Conservation (phyloP, 2,329 filamentous ascomycete genomes). For the Achaetomium macrosporum region DNA sequence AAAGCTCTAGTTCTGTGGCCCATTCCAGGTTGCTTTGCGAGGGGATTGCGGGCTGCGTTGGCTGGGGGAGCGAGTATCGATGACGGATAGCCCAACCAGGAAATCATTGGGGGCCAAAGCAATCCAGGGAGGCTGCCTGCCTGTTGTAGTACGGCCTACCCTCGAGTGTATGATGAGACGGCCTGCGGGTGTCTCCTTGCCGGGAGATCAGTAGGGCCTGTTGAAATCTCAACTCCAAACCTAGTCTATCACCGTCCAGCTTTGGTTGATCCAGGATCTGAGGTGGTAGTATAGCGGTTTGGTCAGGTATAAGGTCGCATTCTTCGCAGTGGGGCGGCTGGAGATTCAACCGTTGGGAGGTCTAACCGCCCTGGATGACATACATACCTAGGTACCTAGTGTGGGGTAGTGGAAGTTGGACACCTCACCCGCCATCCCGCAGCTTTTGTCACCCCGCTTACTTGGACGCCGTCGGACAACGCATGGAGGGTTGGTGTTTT, state of each 20-base stretch:
- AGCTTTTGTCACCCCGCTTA: background rate
- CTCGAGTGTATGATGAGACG: background rate
- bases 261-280: conserved; percentile 18
- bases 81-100: too few species aligned
- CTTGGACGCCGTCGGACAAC: background rate
- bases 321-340: conserved; percentile 1
- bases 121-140: too few species aligned
- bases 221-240: conserved; percentile 6
- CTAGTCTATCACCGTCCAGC: background rate
- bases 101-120: too few species aligned
- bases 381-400: too few species aligned
- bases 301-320: conserved; percentile 14
- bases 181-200: background rate
- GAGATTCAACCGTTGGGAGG: conserved; percentile 6
- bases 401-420: too few species aligned
- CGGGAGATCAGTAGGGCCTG: background rate
- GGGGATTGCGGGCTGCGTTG: background rate
- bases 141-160: too few species aligned
- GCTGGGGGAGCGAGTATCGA: too few species aligned
- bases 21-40: conserved; percentile 5
- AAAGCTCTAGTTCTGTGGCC: background rate
- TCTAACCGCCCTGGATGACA: background rate
- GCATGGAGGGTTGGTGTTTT: background rate
- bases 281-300: conserved; percentile 10
- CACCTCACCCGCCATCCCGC: too few species aligned